Base-by-base conservation (phyloP, 352 stramenopile genomes). In the Pythium brassicae region DNA sequence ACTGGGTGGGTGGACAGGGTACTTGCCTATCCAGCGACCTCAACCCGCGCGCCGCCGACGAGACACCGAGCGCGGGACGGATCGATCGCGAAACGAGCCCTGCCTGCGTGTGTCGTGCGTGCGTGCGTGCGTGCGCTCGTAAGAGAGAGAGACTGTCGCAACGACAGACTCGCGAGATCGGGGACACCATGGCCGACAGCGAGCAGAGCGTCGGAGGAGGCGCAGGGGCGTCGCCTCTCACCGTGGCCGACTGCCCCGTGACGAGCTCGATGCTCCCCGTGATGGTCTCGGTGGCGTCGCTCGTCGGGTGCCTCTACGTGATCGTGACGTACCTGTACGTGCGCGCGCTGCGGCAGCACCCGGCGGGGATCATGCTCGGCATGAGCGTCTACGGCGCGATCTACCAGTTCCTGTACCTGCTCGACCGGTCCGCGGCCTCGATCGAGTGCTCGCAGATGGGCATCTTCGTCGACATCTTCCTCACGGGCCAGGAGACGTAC, bases 401-500 rank as follows among this genome's bases (percentile, higher is more conserved):
- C 44, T 93, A 93, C 48, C 83, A 93, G 51, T 89, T 91, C 27
- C 62, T 93, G 14, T 93, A 81, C 57, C 50, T 93, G 26, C 55
- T 93, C 37, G 68, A 87, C 34, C 66, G 76, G 26, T 63, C 69
- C 17, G 74, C 71, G 6, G 63, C 20, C 19, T 71, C 73, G 10
- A 54, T 86, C 10, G 58, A 78, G 7, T 93, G 83, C 56, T 74
- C 57, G 23, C 61, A 87, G 50, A 81, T 85, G 48, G 74, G 78
- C 1, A 71, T 93, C 37, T 63, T 90, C 39, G 80, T 89, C 7
- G 83, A 93, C 49, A 83, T 93, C 46, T 88, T 90, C 43, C 78
- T 91, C 49, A 93, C 83, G 2, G 83, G 83, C 10, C 83, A 93
- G 55, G 83, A 93, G 50, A 93, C 83, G 27, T 94, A 92, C 62